Base-by-base conservation (phyloP, 768 basidiomycete species). In the Boletus subparvulus region DNA sequence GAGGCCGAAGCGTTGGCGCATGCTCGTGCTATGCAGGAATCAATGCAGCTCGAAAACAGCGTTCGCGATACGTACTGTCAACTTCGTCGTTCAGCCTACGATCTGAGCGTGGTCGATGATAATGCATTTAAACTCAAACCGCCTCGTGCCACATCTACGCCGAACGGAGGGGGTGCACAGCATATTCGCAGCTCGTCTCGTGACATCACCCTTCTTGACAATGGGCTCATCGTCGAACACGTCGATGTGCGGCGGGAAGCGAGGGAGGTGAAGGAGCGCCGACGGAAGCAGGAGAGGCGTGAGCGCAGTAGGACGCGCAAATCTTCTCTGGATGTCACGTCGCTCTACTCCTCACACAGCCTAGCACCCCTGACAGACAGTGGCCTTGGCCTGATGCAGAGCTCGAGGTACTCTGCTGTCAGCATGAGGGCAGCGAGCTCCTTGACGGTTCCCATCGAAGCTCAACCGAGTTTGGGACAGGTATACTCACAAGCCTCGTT, bases 181-280 rank as follows among this genome's bases (percentile, higher is more conserved):
- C 72, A 75, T 45, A 73, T 73, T 28, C 81, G 80, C 32, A 78
- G 75, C 21, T 80, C 84, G 52, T 84, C 85, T 40, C 82, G 88
- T 35, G 88, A 93, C 53, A 79, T 91, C 14, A 90, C 91, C 0
- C 75, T 94, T 11, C 81, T 95, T 21, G 88, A 93, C 71, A 94
- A 91, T 61, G 92, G 92, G 4, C 85, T 94, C 80, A 90, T 93
- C 50, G 87, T 94, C 9, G 93, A 95, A 64, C 88, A 90, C 58
- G 88, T 94, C 37, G 83, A 94, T 69, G 83, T 94, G 19, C 83
- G 86, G 33, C 86, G 79, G 60, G 90, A 92, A 70, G 91, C 91
- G 69, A 82, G 76, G 55, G 90, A 90, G 61, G 88, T 85, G 37
- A 81, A 82, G 43, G 87, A 90, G 43, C 84, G 88, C 28, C 78